A percentile compares a stretch with the other conserved stretches of the same genome.
phyloP scores from a whole-genome alignment of 768 basidiomycete genomes.

The Dioszegia crocea region DNA sequence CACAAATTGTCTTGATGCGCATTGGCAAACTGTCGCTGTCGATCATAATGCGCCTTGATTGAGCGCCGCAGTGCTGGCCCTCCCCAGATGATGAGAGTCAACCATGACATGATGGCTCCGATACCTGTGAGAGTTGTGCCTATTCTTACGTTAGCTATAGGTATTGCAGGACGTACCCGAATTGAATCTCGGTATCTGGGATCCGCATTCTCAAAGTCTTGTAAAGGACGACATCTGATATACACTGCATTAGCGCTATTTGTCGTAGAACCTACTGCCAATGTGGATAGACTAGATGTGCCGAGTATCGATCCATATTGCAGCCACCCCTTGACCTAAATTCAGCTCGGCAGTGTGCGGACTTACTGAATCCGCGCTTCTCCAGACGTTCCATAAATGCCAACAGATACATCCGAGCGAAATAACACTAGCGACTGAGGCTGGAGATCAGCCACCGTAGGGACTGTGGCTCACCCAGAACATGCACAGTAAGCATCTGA shows the following conservation, averaged over 20 bases:
- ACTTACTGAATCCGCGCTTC: too few species aligned
- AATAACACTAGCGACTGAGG: neutral
- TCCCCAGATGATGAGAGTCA: neutral
- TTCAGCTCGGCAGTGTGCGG: too few species aligned
- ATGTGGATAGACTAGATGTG: neutral
- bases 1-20: neutral
- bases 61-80: neutral
- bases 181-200: neutral
- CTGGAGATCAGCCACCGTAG: too few species aligned
- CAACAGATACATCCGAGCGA: neutral
- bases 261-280: neutral
- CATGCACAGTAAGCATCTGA: neutral
- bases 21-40: neutral
- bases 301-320: neutral
- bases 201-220: neutral
- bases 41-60: neutral
- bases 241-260: neutral
- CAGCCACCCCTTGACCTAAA: neutral
- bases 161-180: neutral
- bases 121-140: neutral
- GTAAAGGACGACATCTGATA: neutral
- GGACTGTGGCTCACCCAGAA: slow-evolving; percentile 6
- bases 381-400: slow-evolving; percentile 4
- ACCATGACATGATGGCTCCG: neutral
- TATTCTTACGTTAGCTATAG: neutral